A percentile compares a stretch with the other conserved stretches of the same genome.
Evolutionary conservation across 2,329 filamentous ascomycete genomes (phyloP).

Genomic region (Keithomyces neogunnii): DNA sequence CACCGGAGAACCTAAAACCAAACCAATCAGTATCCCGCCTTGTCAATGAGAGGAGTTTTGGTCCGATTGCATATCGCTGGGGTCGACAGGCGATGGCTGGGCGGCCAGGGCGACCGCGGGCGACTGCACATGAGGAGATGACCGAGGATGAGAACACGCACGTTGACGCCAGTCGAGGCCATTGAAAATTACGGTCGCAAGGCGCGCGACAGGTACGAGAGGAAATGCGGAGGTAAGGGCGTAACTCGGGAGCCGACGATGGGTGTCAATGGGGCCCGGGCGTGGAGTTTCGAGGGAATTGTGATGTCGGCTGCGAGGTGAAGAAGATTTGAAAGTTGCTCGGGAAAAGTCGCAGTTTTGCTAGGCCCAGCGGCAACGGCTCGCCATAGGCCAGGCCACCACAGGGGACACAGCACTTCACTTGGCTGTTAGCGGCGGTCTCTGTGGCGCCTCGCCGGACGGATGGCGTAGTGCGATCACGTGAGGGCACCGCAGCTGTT

Average conservation of each 20-base stretch:
- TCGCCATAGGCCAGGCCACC: conserved; percentile 1
- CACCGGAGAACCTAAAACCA: conserved; percentile 80
- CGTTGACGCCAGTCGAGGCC: conserved; percentile 63
- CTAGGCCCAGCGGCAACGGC: conserved; percentile 14
- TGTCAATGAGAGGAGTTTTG: background rate
- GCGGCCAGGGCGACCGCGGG: background rate
- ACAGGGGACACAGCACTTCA: background rate
- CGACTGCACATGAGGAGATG: conserved; percentile 13
- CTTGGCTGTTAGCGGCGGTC: background rate
- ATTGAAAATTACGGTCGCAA: conserved; percentile 41
- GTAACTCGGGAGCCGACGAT: conserved; percentile 27
- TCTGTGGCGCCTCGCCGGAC: background rate
- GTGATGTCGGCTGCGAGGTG: conserved; percentile 27
- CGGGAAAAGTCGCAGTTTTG: conserved; percentile 42
- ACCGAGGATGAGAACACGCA: conserved; percentile 29
- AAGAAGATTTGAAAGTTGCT: conserved; percentile 32
- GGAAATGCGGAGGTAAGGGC: conserved; percentile 25
- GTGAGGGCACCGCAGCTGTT: background rate
- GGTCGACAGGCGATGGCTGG: conserved; percentile 14
- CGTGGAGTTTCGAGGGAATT: conserved; percentile 30
- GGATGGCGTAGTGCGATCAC: background rate
- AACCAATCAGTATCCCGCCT: conserved; percentile 18
- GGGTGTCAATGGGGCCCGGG: conserved; percentile 37
- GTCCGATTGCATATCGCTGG: conserved; percentile 2
- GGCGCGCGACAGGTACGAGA: conserved; percentile 30